Evolutionary conservation across 2,329 filamentous ascomycete species (phyloP).

Genomic region (Alternaria hordeiaustralica): DNA sequence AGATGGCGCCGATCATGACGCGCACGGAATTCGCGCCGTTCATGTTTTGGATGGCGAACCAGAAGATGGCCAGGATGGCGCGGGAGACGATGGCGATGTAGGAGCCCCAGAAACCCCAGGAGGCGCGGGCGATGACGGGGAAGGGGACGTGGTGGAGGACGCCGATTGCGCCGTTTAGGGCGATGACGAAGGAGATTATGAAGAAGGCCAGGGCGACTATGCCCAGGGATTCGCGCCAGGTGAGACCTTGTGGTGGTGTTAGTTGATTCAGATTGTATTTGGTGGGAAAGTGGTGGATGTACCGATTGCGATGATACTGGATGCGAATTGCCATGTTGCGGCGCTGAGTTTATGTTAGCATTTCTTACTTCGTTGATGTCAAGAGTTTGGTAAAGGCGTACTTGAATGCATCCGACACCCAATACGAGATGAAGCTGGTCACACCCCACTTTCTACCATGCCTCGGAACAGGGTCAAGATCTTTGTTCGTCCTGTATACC

Average conservation of each 20-base stretch:
- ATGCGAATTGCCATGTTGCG: conserved; percentile 61
- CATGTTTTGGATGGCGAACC: conserved; percentile 71
- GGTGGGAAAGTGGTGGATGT: background rate
- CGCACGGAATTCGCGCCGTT: conserved; percentile 64
- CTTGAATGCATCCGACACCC: conserved; percentile 62
- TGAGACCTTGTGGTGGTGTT: conserved; percentile 51
- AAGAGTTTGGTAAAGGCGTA: conserved; percentile 13
- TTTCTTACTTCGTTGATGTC: background rate
- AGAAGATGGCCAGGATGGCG: conserved; percentile 63
- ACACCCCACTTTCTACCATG: conserved; percentile 56
- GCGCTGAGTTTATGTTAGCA: conserved; percentile 36
- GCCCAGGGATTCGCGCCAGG: conserved; percentile 62
- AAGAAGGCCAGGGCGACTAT: conserved; percentile 61
- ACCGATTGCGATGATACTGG: conserved; percentile 49
- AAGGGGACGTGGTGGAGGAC: conserved; percentile 60
- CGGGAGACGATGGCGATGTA: conserved; percentile 62
- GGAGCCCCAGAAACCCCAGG: conserved; percentile 65
- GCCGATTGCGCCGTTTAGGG: conserved; percentile 62
- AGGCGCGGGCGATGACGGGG: conserved; percentile 62
- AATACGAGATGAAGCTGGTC: conserved; percentile 57
- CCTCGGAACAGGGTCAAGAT: conserved; percentile 57
- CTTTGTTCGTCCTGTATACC: conserved; percentile 52
- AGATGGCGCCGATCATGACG: conserved; percentile 63
- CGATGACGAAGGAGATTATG: conserved; percentile 65
- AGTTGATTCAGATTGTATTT: too few species aligned